Conservation (phyloP, 768 basidiomycete genomes). For the Favolaschia claudopus region DNA sequence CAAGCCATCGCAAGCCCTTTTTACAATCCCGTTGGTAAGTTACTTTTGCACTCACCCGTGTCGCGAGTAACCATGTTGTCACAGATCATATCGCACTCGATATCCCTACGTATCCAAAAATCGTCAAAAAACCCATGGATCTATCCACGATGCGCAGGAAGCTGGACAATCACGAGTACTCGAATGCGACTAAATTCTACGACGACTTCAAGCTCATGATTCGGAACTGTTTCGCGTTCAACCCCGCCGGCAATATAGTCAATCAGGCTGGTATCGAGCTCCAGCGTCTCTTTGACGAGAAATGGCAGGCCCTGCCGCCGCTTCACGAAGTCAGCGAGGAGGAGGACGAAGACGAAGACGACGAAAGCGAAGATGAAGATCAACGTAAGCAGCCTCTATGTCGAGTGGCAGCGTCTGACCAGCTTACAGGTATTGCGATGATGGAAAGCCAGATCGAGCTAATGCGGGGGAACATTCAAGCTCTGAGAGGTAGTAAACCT, state of each 20-base stretch:
- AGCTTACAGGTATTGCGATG: conserved; percentile 66
- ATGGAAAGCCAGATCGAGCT: conserved; percentile 87
- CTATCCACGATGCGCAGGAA: conserved; percentile 87
- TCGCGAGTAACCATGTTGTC: conserved; percentile 12
- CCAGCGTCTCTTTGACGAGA: conserved; percentile 90
- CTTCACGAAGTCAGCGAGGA: conserved; percentile 62
- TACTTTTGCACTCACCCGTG: conserved; percentile 5
- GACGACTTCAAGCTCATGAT: conserved; percentile 96
- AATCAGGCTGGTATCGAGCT: conserved; percentile 86
- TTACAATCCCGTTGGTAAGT: conserved; percentile 92
- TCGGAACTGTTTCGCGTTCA: conserved; percentile 91
- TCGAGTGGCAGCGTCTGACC: conserved; percentile 28
- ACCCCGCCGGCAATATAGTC: conserved; percentile 87
- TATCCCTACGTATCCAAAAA: conserved; percentile 84
- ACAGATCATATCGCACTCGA: conserved; percentile 80
- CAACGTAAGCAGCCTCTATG: conserved; percentile 55
- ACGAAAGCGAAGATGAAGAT: conserved; percentile 75
- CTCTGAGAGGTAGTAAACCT: conserved; percentile 71
- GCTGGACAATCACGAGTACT: conserved; percentile 79
- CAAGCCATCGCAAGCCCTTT: conserved; percentile 80
- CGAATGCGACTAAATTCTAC: conserved; percentile 81
- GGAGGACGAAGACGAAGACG: conserved; percentile 72
- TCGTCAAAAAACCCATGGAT: conserved; percentile 97
- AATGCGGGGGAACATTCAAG: conserved; percentile 73
- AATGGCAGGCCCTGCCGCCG: conserved; percentile 83